phyloP scores from a whole-genome alignment of 2,329 filamentous ascomycete species.

The Xylariaceae sp. region DNA sequence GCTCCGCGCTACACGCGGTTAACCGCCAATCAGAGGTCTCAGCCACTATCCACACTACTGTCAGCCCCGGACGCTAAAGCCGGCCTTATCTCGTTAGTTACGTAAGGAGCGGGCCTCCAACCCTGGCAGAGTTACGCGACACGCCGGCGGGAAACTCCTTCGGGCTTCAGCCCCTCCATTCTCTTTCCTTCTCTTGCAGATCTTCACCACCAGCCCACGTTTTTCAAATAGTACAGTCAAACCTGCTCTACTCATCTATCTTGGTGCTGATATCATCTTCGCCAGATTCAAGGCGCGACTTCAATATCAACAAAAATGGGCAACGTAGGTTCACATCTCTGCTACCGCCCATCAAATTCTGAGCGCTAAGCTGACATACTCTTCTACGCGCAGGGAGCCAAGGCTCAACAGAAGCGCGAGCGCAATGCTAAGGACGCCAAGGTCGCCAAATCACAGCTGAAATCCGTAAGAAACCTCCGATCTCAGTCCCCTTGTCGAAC shows the following conservation, averaged over 20 bases:
- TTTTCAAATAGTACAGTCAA: conserved; percentile 3
- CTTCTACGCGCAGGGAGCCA: conserved; percentile 50
- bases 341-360: neutral
- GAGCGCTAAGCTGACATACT: conserved; percentile 16
- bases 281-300: neutral
- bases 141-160: neutral
- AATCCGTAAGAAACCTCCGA: conserved; percentile 49
- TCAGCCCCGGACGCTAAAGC: too few relatives aligned
- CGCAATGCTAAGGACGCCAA: conserved; percentile 62
- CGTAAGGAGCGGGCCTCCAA: neutral
- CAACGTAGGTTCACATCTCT: conserved; percentile 15
- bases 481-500: neutral
- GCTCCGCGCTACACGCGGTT: too few relatives aligned
- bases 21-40: too few relatives aligned
- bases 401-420: conserved; percentile 68
- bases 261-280: neutral
- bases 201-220: conserved; percentile 8
- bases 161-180: conserved; percentile 13
- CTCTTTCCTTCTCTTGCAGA: conserved; percentile 17
- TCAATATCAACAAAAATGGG: conserved; percentile 17
- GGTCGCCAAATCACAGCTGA: conserved; percentile 63
- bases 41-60: too few relatives aligned
- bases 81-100: too few relatives aligned
- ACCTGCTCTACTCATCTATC: neutral
- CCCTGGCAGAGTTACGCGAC: neutral